phyloP scores from a whole-genome alignment of 352 stramenopile genomes.

The Phytophthora pini region DNA sequence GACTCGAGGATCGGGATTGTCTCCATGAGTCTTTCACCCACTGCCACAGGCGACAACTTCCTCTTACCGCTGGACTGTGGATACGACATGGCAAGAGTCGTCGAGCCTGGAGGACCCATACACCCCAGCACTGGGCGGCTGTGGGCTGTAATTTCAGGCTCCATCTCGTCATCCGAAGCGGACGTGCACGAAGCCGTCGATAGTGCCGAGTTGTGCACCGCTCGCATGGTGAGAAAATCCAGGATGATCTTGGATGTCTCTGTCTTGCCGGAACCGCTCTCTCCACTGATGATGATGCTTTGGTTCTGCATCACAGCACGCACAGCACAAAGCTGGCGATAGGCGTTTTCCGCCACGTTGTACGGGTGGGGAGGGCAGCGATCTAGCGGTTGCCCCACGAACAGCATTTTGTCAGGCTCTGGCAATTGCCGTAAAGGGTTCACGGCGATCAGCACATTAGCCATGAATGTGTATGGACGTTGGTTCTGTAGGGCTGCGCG shows the following conservation, averaged over 20 bases:
- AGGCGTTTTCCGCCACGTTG: slow-evolving; percentile 86
- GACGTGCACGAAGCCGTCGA: slow-evolving; percentile 56
- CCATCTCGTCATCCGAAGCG: slow-evolving; percentile 61
- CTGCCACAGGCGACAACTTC: slow-evolving; percentile 70
- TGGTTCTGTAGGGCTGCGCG: slow-evolving; percentile 75
- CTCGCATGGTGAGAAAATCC: slow-evolving; percentile 84
- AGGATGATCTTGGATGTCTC: slow-evolving; percentile 95
- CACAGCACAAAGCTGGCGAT: slow-evolving; percentile 83
- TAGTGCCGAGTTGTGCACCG: slow-evolving; percentile 52
- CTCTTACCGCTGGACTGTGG: slow-evolving; percentile 62
- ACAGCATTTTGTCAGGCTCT: slow-evolving; percentile 77
- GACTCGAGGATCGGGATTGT: slow-evolving; percentile 93
- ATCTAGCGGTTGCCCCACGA: slow-evolving; percentile 70
- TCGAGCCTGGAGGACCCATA: slow-evolving; percentile 49
- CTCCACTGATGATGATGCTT: slow-evolving; percentile 95
- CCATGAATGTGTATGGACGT: slow-evolving; percentile 89
- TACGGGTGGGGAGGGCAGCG: slow-evolving; percentile 82
- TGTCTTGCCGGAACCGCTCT: slow-evolving; percentile 95
- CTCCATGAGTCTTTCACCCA: slow-evolving; percentile 85
- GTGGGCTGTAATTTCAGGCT: slow-evolving; percentile 66
- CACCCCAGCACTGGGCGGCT: slow-evolving; percentile 31
- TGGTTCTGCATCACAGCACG: slow-evolving; percentile 91
- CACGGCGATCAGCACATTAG: slow-evolving; percentile 86
- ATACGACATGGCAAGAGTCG: slow-evolving; percentile 72
- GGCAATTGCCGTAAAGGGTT: slow-evolving; percentile 82